Conservation (phyloP, 106 monocot genomes). For the Phalaenopsis equestris region DNA sequence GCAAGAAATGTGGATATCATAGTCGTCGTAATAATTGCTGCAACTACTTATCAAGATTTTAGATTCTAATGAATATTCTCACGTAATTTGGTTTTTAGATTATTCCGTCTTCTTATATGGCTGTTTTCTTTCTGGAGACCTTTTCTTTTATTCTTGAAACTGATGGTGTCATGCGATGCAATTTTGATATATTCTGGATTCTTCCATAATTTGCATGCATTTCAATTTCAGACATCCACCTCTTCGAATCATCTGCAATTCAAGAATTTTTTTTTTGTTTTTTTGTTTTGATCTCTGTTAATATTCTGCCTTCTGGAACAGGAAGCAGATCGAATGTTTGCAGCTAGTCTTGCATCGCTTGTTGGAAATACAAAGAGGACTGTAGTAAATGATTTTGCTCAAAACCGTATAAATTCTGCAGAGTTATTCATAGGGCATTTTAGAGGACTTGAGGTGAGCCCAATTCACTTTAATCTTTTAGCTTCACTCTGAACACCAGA, state of each 20-base stretch:
- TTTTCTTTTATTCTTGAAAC: no score
- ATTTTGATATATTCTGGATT: neutral
- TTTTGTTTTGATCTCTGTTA: neutral
- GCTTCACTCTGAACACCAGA: neutral
- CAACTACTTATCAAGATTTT: no score
- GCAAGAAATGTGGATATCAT: no score
- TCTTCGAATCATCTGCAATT: neutral
- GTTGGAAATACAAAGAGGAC: constrained; percentile 39
- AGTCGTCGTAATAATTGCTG: no score
- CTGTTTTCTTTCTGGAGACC: no score
- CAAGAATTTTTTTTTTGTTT: neutral
- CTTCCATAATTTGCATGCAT: neutral
- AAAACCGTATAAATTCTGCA: constrained; percentile 26
- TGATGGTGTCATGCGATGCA: neutral
- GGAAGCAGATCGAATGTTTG: constrained; percentile 58
- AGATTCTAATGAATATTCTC: no score
- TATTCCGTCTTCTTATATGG: no score
- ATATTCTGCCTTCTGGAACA: constrained; percentile 22
- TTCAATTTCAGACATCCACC: neutral
- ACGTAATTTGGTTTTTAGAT: no score
- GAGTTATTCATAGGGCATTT: constrained; percentile 58
- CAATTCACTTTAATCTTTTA: neutral
- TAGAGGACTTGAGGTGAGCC: constrained; percentile 61
- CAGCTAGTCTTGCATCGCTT: constrained; percentile 47
- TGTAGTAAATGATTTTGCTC: constrained; percentile 41